Conservation (phyloP, 2,329 filamentous ascomycete species). For the Lasiodiplodia gonubiensis region DNA sequence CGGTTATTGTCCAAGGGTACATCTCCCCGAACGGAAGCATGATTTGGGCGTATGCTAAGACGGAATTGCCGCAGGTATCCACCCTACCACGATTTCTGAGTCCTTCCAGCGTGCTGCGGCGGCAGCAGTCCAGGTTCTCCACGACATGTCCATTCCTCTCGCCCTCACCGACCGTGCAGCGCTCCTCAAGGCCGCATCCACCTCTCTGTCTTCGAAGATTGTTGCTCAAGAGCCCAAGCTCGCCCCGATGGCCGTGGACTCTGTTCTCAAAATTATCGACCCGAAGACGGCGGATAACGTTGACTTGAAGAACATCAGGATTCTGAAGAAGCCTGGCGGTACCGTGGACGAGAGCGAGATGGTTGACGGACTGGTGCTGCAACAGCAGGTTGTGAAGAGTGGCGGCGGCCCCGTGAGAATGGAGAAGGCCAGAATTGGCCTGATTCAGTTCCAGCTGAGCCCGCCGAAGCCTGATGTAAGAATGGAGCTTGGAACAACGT, state of each 20-base stretch:
- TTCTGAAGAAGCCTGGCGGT: slow-evolving; percentile 96
- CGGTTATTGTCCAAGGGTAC: slow-evolving; percentile 83
- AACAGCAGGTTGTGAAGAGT: slow-evolving; percentile 91
- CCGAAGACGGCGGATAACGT: slow-evolving; percentile 95
- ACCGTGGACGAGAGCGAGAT: slow-evolving; percentile 99
- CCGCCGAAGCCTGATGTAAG: slow-evolving; percentile 84
- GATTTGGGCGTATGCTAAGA: slow-evolving; percentile 31
- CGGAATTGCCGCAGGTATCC: slow-evolving; percentile 63
- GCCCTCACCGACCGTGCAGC: slow-evolving; percentile 84
- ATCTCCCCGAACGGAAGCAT: background rate
- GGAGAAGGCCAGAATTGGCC: slow-evolving; percentile 95
- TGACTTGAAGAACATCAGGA: slow-evolving; percentile 93
- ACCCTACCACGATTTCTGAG: slow-evolving; percentile 97
- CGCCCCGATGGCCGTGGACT: slow-evolving; percentile 97
- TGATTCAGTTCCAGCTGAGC: slow-evolving; percentile 98
- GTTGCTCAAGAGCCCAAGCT: slow-evolving; percentile 97
- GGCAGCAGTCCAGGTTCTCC: slow-evolving; percentile 85
- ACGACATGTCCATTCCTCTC: slow-evolving; percentile 95
- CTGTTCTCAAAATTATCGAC: slow-evolving; percentile 94
- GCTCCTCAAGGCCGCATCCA: slow-evolving; percentile 94
- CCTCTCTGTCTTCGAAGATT: slow-evolving; percentile 97
- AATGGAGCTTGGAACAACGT: slow-evolving; percentile 46
- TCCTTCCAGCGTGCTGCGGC: slow-evolving; percentile 93
- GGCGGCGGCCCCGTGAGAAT: slow-evolving; percentile 88
- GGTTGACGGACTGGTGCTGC: slow-evolving; percentile 90